These are phyloP conservation scores for Bretziella fagacearum DNA, from an alignment of 2,329 filamentous ascomycete species.

Conservation along the genomic window DNA sequence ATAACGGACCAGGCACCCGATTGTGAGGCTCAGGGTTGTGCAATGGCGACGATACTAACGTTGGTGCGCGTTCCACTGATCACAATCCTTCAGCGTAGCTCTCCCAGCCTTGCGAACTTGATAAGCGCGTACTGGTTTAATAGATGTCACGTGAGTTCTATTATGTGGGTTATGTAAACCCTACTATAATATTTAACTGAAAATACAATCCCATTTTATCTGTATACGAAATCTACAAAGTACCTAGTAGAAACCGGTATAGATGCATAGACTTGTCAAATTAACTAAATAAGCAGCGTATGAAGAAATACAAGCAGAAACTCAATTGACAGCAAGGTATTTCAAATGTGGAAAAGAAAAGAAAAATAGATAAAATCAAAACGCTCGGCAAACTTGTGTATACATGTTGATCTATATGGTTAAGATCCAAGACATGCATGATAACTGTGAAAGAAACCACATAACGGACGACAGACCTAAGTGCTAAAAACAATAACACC, in stretches of 20 bases:
- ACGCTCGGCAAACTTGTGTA: neutral
- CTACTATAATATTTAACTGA: too few species aligned
- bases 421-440: too few species aligned
- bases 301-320: neutral
- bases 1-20: neutral
- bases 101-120: constrained; percentile 7
- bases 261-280: too few species aligned
- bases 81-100: neutral
- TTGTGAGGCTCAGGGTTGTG: neutral
- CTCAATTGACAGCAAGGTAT: neutral
- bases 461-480: too few species aligned
- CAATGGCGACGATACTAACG: neutral
- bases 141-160: neutral
- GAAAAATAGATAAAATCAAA: neutral
- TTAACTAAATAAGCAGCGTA: neutral
- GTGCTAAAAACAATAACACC: too few species aligned
- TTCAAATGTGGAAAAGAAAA: neutral
- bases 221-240: too few species aligned
- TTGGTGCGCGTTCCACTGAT: neutral
- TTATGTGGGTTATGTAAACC: too few species aligned
- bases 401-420: neutral
- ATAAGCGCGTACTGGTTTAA: neutral
- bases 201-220: too few species aligned
- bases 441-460: too few species aligned
- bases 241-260: too few species aligned